Percentiles rank a stretch among this genome's conserved stretches.
phyloP scores from a whole-genome alignment of 2,329 filamentous ascomycete genomes.

The Aspergillus neotritici region DNA sequence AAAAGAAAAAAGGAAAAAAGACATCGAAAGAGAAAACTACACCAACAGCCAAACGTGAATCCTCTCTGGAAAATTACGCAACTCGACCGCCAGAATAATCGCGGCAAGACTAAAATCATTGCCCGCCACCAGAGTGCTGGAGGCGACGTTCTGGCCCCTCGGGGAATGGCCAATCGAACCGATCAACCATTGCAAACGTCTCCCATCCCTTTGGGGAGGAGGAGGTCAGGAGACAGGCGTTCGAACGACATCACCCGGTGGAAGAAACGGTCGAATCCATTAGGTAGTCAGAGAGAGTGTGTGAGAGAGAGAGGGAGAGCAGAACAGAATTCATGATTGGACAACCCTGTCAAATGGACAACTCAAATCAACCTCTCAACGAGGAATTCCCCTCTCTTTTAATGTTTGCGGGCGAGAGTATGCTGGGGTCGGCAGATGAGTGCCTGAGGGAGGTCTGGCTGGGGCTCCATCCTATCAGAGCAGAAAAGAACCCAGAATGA shows the following conservation, averaged over 20 bases:
- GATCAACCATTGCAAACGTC: no score
- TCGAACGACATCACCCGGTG: no score
- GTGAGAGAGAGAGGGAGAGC: no score
- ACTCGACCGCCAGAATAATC: not conserved
- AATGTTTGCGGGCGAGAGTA: not conserved
- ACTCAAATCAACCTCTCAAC: not conserved
- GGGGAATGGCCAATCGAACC: conserved; percentile 9
- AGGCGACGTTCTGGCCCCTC: conserved; percentile 18
- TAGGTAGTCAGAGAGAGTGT: no score
- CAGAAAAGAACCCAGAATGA: not conserved
- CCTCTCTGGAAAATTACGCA: conserved; percentile 1
- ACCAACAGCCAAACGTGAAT: not conserved
- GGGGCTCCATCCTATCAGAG: conserved; percentile 1
- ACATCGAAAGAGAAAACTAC: not conserved
- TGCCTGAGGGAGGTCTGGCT: conserved; percentile 2
- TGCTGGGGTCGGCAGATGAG: no score
- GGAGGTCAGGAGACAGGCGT: no score
- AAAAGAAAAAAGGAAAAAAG: not conserved
- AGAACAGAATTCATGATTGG: no score
- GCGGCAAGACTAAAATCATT: no score
- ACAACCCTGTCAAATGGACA: no score
- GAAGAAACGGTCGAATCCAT: no score
- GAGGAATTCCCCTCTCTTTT: not conserved
- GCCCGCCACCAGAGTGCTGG: not conserved
- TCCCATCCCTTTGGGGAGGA: no score